Evolutionary conservation across 371 early-diverging fungal genomes (phyloP).

Genomic region (Mucor circinelloides): DNA sequence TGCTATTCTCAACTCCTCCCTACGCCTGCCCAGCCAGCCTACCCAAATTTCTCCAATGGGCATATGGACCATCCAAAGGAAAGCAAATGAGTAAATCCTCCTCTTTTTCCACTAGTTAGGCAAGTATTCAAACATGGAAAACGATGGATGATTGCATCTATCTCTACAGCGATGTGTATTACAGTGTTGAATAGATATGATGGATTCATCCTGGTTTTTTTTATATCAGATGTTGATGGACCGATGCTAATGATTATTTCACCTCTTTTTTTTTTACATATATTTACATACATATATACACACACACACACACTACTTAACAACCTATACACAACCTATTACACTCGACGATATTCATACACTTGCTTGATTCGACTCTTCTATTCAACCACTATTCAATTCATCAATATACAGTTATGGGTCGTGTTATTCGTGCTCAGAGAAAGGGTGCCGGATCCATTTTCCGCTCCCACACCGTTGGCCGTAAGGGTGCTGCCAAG

Average conservation of each 20-base stretch:
- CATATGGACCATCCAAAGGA: conserved; percentile 3
- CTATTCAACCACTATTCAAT: neutral
- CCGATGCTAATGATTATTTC: neutral
- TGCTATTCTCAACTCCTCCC: neutral
- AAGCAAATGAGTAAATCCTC: conserved; percentile 3
- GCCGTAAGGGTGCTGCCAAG: conserved; percentile 96
- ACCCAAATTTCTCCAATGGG: neutral
- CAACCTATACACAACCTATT: neutral
- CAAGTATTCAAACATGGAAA: neutral
- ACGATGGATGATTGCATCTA: conserved; percentile 4
- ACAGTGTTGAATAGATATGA: neutral
- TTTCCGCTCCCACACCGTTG: conserved; percentile 95
- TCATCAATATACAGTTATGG: conserved; percentile 38
- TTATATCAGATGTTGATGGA: neutral
- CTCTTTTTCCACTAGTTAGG: conserved; percentile 14
- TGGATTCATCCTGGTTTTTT: neutral
- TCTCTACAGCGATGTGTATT: neutral
- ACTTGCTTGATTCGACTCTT: neutral
- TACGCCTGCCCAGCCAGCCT: neutral
- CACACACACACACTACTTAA: neutral
- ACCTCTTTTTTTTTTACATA: neutral
- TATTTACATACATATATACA: neutral
- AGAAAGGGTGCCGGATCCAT: conserved; percentile 98
- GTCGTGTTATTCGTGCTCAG: conserved; percentile 83
- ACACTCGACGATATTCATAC: neutral